Conservation (phyloP, 1,284 basidiomycete genomes). For the Golubevia pallescens region DNA sequence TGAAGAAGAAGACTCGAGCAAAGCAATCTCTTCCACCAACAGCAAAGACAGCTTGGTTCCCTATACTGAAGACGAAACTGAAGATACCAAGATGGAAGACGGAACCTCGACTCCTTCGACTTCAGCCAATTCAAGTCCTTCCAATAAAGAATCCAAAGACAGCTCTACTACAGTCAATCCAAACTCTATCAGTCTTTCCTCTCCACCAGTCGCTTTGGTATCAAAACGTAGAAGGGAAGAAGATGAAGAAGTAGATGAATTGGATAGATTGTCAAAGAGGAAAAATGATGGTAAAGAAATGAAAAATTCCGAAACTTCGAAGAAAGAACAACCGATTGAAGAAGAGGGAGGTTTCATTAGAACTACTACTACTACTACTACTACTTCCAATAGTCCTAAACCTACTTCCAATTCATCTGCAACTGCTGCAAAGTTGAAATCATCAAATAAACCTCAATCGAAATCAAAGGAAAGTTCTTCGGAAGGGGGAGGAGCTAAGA, state of each 20-base stretch:
- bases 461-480: neutral
- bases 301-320: neutral
- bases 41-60: neutral
- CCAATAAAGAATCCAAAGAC: no score
- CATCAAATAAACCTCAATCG: neutral
- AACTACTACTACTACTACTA: slow-evolving; percentile 27
- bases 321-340: neutral
- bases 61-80: neutral
- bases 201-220: neutral
- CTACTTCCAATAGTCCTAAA: slow-evolving; percentile 16
- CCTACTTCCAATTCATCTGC: slow-evolving; percentile 6
- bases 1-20: slow-evolving; percentile 20
- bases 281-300: slow-evolving; percentile 15
- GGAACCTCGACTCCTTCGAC: neutral
- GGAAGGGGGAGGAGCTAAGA: slow-evolving; percentile 14
- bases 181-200: no score
- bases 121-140: no score
- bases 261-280: slow-evolving; percentile 29
- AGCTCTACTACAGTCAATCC: no score
- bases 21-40: neutral
- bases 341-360: slow-evolving; percentile 29
- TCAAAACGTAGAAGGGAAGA: slow-evolving; percentile 24
- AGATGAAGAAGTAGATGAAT: slow-evolving; percentile 29
- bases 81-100: neutral
- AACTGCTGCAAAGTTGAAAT: slow-evolving; percentile 14